A percentile compares a stretch with the other conserved stretches of the same genome.
phyloP scores from a whole-genome alignment of 768 basidiomycete species.

The Strobilomyces echinocephalus region DNA sequence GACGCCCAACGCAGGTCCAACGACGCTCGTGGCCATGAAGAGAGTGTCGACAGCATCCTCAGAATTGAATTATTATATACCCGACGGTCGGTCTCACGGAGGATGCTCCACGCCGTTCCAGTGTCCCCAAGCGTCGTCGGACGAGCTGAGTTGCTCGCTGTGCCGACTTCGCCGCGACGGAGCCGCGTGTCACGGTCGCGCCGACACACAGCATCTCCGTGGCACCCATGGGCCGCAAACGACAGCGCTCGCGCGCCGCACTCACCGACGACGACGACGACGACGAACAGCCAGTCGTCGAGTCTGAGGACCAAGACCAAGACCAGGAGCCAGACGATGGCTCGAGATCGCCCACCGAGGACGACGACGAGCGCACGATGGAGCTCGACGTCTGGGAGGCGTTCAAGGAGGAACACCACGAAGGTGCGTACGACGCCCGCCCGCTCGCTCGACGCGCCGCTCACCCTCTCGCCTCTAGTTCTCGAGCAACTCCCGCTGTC shows the following conservation, averaged over 20 bases:
- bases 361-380: conserved; percentile 34
- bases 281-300: conserved; percentile 11
- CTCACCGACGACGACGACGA: conserved; percentile 27
- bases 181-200: neutral
- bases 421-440: conserved; percentile 42
- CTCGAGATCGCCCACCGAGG: neutral
- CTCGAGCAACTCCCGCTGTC: conserved; percentile 76
- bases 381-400: conserved; percentile 69
- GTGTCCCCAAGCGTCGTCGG: too few relatives aligned
- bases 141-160: too few relatives aligned
- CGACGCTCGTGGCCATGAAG: conserved; percentile 15
- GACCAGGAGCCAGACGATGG: neutral
- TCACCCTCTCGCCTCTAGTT: conserved; percentile 37
- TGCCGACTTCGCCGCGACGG: too few relatives aligned
- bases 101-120: too few relatives aligned
- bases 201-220: conserved; percentile 11
- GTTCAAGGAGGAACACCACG: conserved; percentile 75
- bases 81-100: too few relatives aligned
- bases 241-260: conserved; percentile 43
- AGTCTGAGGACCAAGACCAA: conserved; percentile 7
- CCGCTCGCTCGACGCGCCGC: neutral
- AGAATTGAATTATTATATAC: too few relatives aligned
- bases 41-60: neutral
- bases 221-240: conserved; percentile 41
- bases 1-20: conserved; percentile 22